Base-by-base conservation (phyloP, 345 rosid species). In the Isatis tinctoria region DNA sequence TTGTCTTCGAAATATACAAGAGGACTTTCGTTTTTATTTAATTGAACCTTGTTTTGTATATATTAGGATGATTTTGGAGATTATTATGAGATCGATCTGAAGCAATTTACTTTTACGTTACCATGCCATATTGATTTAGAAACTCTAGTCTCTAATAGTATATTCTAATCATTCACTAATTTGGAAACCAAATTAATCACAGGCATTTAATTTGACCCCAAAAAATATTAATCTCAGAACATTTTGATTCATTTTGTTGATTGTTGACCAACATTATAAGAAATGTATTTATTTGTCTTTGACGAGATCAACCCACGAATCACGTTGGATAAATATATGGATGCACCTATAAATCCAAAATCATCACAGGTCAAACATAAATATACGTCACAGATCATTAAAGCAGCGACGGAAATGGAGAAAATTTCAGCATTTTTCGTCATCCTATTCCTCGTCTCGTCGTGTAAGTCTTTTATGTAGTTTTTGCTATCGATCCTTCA, bases 391-490 rank as follows among this genome's bases (percentile, higher is more conserved):
- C 3, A 36, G 1, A 24, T 16, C 3, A 24, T 7, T 17, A 33
- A 44, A 35, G 10, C 17, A 56, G 2, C 13, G 13, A n/a, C 41
- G 4, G 20, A 39, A 3, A 75, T 60, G 69, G 49, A 68, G 69
- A 68, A 68, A 68, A 43, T 32, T 17, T 33, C 51, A n/a, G 56
- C 79, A 52, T 33, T 68, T 58, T 51, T 75, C 4, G 8, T 45
- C 48, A 41, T 75, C 18, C 39, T 75, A 24, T 27, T 75, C 41
- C 70, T 75, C 6, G 26, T 75, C 40, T 41, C 74, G 14, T 68
- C 74, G 10, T 61, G 74, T 75, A 52, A 67, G 67, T 17, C 41
- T 14, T 32, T 20, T 60, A 32, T 45, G 24, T 36, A 26, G 18
- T 17, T 51, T 48, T 18, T 4, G 11, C 40, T 51, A 30, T 52